These are phyloP conservation scores for Artemisia argyi DNA, from an alignment of 129 eudicot genomes.

Conservation along the genomic window DNA sequence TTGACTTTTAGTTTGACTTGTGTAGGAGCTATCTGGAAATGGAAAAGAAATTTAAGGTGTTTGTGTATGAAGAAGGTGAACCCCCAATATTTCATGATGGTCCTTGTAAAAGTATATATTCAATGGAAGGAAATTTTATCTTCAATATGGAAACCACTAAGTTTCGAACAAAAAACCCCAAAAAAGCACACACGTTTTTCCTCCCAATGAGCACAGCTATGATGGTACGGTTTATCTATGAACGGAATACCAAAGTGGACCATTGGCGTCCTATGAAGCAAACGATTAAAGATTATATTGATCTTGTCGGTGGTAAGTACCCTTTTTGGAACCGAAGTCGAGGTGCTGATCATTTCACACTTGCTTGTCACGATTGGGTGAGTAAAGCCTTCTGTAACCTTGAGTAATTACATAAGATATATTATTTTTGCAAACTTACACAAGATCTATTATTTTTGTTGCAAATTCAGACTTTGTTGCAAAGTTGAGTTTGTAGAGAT, in stretches of 20 bases:
- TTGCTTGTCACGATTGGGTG: constrained; percentile 77
- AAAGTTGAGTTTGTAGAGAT: no score
- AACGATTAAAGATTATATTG: constrained; percentile 44
- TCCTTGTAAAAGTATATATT: constrained; percentile 41
- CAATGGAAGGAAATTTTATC: constrained; percentile 62
- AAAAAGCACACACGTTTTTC: constrained; percentile 53
- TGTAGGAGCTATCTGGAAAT: constrained; percentile 63
- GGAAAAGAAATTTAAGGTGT: constrained; percentile 52
- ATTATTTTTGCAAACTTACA: no score
- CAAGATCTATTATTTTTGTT: no score
- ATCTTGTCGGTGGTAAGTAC: constrained; percentile 47
- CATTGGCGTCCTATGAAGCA: constrained; percentile 56
- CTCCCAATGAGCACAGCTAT: constrained; percentile 50
- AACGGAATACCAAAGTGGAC: constrained; percentile 41
- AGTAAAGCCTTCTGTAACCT: background rate
- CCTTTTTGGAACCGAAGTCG: constrained; percentile 62
- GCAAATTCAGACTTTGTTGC: no score
- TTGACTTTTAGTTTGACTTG: constrained; percentile 1
- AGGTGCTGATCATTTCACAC: constrained; percentile 66
- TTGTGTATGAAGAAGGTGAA: constrained; percentile 62
- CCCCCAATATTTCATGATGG: constrained; percentile 60
- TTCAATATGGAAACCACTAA: constrained; percentile 47
- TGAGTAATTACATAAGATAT: no score
- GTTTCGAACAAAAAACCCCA: constrained; percentile 48
- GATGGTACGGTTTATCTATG: constrained; percentile 50